Percentiles rank a stretch among this genome's conserved stretches.
These are phyloP conservation scores for Vitis cinerea DNA, from an alignment of 164 flowering plant species.

Conservation along the genomic window DNA sequence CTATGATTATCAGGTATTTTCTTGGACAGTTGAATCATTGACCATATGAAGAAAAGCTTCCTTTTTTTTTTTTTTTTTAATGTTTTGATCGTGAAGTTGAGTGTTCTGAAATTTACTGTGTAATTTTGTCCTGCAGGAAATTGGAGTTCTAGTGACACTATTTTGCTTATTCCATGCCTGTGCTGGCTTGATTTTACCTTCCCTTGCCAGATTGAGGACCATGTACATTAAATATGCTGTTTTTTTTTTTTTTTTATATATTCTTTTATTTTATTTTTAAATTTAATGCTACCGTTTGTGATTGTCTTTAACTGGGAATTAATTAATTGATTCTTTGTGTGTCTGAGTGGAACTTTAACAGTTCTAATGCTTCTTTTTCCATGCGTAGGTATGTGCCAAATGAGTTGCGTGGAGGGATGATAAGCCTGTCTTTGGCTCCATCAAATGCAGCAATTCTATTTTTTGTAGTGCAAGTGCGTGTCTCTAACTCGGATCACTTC, in stretches of 20 bases:
- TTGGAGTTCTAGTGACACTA: slow-evolving; percentile 62
- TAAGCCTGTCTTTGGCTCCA: slow-evolving; percentile 73
- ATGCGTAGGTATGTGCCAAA: slow-evolving; percentile 79
- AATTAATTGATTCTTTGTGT: no score
- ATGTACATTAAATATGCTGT: slow-evolving; percentile 34
- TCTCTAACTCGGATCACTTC: neutral
- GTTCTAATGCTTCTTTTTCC: neutral
- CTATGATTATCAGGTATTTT: slow-evolving; percentile 88
- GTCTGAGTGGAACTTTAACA: no score
- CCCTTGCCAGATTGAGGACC: slow-evolving; percentile 88
- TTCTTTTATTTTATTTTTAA: neutral
- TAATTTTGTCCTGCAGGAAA: slow-evolving; percentile 58
- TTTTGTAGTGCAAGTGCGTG: slow-evolving; percentile 52
- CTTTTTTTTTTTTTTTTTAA: neutral
- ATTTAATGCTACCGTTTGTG: neutral
- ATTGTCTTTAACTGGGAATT: no score
- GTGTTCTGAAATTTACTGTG: neutral
- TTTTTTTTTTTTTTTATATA: neutral
- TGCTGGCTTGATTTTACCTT: slow-evolving; percentile 70
- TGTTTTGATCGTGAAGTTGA: neutral
- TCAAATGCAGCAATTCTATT: slow-evolving; percentile 68
- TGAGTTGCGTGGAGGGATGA: slow-evolving; percentile 94
- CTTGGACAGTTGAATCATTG: neutral
- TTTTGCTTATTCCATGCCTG: slow-evolving; percentile 79
- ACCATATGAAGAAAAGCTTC: neutral